Conservation (phyloP, 1,284 basidiomycete species). For the Irpex sp. region DNA sequence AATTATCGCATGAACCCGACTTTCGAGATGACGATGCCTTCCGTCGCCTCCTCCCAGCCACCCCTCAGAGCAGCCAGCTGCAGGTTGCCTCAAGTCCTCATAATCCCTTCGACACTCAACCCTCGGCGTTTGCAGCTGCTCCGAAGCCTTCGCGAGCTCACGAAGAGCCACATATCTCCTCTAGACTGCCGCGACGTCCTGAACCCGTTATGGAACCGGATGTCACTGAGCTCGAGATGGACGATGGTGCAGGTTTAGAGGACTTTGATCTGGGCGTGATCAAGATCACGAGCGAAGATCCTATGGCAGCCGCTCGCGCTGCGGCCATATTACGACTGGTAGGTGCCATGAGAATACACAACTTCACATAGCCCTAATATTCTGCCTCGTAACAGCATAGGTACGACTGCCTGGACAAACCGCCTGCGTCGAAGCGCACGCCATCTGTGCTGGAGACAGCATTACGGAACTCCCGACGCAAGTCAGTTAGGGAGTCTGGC, state of each 20-base stretch:
- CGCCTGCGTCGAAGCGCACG: conserved; percentile 24
- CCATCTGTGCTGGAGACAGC: conserved; percentile 30
- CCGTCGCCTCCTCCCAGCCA: neutral
- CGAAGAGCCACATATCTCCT: neutral
- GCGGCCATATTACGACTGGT: conserved; percentile 87
- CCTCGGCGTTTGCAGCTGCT: neutral
- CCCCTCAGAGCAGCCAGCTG: neutral
- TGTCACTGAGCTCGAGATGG: neutral
- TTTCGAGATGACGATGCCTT: conserved; percentile 9
- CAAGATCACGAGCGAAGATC: conserved; percentile 79
- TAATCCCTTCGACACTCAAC: conserved; percentile 9
- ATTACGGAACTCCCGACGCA: conserved; percentile 32
- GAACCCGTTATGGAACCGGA: neutral
- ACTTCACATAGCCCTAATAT: neutral
- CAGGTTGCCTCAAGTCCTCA: conserved; percentile 5
- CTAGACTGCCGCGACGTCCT: neutral
- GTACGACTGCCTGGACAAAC: conserved; percentile 72
- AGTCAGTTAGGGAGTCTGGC: conserved; percentile 30
- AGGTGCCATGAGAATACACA: conserved; percentile 15
- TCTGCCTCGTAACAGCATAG: conserved; percentile 57
- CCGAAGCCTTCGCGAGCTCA: neutral
- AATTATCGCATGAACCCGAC: conserved; percentile 30
- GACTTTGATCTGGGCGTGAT: conserved; percentile 45
- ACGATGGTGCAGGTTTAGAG: conserved; percentile 6
- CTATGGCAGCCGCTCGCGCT: conserved; percentile 81